Evolutionary conservation across 768 basidiomycete genomes (phyloP).

Genomic region (Crucibulum laeve): DNA sequence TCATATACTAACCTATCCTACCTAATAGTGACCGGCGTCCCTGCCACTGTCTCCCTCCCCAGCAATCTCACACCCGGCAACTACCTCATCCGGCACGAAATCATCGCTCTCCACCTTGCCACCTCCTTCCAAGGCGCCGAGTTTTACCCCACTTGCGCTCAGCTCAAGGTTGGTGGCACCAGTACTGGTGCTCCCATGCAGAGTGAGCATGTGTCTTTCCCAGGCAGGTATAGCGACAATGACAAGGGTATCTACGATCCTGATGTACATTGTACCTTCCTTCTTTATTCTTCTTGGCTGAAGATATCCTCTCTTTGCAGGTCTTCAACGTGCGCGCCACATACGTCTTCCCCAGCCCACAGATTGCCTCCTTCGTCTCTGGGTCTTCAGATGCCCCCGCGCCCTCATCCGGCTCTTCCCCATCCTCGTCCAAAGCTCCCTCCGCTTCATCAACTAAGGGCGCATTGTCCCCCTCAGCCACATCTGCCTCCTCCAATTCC

Average conservation of each 20-base stretch:
- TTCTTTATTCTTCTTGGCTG: too few relatives aligned
- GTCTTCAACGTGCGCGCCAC: constrained; percentile 24
- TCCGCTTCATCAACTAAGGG: neutral
- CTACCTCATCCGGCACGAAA: constrained; percentile 76
- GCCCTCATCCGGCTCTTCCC: constrained; percentile 1
- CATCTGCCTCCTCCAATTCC: neutral
- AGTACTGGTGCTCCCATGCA: constrained; percentile 41
- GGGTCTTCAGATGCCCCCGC: constrained; percentile 8
- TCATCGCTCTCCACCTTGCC: constrained; percentile 73
- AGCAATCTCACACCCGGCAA: constrained; percentile 56
- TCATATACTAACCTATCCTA: neutral
- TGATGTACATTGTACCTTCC: constrained; percentile 23
- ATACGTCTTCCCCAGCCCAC: constrained; percentile 50
- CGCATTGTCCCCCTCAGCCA: neutral
- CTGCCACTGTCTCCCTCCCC: constrained; percentile 41
- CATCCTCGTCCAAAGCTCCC: neutral
- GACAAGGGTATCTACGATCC: constrained; percentile 70
- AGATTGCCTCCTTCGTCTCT: constrained; percentile 35
- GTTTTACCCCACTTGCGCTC: constrained; percentile 74
- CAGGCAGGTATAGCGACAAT: constrained; percentile 66
- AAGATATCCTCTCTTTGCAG: too few relatives aligned
- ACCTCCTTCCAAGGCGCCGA: constrained; percentile 59
- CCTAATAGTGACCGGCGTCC: constrained; percentile 31
- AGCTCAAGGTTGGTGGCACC: constrained; percentile 51
- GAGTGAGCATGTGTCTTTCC: constrained; percentile 57